Base-by-base conservation (phyloP, 495 filamentous ascomycete species). In the Trichocladium uniseriatum region DNA sequence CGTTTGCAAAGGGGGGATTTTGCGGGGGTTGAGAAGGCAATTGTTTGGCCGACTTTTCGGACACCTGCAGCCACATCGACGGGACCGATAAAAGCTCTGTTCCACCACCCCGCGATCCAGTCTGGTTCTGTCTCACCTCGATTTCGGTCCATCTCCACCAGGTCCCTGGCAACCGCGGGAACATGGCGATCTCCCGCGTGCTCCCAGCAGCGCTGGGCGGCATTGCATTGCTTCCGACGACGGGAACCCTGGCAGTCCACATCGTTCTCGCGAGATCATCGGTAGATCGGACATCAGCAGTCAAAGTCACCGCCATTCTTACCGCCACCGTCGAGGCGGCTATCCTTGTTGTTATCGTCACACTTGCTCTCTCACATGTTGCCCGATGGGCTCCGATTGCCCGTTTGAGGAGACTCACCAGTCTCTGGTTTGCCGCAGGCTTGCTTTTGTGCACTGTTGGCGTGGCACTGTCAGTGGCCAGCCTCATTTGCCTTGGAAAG, bases 181-280 rank as follows among this genome's bases (percentile, higher is more conserved):
- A 40, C 24, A 74, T 74, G 69, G 51, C 54, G 22, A 58, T 68
- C 36, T 60, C 59, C 43, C 59, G 53, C 29, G 10, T 53, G 2
- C 49, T 73, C 45, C 60, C 66, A 21, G 55, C 55, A 27, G 61
- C 43, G 50, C 58, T 74, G 56, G 72, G 71, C 43, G 44, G 54
- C 15, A 24, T 67, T 42, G 62, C 71, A 31, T 45, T 66, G 11
- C 38, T 73, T 10, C 61, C 71, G 3, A 74, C 72, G 8, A 61
- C 63, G 15, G 66, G 69, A 14, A 54, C 62, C 21, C 31, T 74
- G 18, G 60, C 60, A 28, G 56, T 71, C 6, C 66, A 73, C 37
- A 59, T 65, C 20, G 59, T 71, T 28, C 56, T 75, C 21, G 68
- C 70, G 7, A 61, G 53, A 15, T 69, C 63, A 41, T 37, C 63